Evolutionary conservation across 768 basidiomycete genomes (phyloP).

Genomic region (Pisolithus sp.): DNA sequence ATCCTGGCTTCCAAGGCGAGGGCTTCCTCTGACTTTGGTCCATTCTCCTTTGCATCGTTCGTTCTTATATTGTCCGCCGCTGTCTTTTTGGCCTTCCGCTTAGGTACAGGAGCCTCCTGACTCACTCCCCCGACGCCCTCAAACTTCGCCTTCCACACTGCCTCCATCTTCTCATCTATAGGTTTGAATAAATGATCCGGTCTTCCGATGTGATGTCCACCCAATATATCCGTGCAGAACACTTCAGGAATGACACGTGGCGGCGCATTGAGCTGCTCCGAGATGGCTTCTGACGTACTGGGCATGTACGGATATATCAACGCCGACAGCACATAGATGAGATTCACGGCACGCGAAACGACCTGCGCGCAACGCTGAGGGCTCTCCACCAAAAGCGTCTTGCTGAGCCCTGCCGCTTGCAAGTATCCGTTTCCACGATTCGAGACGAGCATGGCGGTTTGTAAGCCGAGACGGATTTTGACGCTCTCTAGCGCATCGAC

Average conservation of each 20-base stretch:
- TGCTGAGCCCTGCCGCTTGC: constrained; percentile 88
- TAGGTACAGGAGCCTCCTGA: constrained; percentile 39
- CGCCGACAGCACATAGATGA: constrained; percentile 85
- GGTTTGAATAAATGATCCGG: constrained; percentile 90
- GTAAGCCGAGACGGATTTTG: constrained; percentile 82
- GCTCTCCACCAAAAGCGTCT: constrained; percentile 75
- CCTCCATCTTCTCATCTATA: constrained; percentile 87
- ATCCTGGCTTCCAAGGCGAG: constrained; percentile 70
- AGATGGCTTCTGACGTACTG: constrained; percentile 71
- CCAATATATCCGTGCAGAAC: constrained; percentile 75
- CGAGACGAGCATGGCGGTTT: constrained; percentile 86
- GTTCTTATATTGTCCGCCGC: constrained; percentile 42
- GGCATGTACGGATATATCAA: constrained; percentile 97
- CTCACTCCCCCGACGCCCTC: constrained; percentile 49
- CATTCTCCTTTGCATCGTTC: constrained; percentile 33
- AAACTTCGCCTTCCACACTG: constrained; percentile 75
- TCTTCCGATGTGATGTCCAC: constrained; percentile 77
- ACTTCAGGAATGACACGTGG: constrained; percentile 69
- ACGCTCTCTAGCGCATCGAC: constrained; percentile 85
- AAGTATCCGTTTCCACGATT: constrained; percentile 88
- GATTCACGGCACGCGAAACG: constrained; percentile 81
- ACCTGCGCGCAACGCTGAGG: constrained; percentile 87
- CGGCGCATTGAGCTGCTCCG: constrained; percentile 85
- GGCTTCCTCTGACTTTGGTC: constrained; percentile 68
- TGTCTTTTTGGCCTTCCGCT: constrained; percentile 51